Evolutionary conservation across 1,139 yeast genomes (phyloP), one percentile per base, ranked within the genome.

Genomic region (Debaryomyces fabryi): DNA sequence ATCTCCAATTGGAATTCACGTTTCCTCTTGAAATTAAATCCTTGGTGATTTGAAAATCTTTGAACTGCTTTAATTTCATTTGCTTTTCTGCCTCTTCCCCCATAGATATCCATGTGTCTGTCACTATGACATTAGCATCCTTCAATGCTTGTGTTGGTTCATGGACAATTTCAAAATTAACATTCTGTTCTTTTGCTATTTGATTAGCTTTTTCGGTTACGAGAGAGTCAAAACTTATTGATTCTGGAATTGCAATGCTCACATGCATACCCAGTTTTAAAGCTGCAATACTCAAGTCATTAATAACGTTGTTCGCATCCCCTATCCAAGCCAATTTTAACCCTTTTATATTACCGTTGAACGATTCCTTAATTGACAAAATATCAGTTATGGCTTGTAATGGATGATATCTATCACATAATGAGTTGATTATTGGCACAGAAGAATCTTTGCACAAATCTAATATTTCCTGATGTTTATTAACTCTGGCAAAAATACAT

Each of bases 21-120:
- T 79, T 75, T 6, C 79, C 76, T 16, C 58, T 62, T 9, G 59
- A 50, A 16, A 86, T 82, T 70, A 88, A 71, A 39, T 81, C 83
- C 18, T 71, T 63, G 33, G 88, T 83, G 49, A 90, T 82, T 69
- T 87, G 96, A 75, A 83, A 90, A 1, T 93, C 95, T 8, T 72
- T 74, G 62, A 90, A 90, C 66, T 87, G 89, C 61, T 82, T 73
- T 58, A 90, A 70, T 53, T 88, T 85, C 50, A 75, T 71, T 44
- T 66, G 74, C 55, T 81, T 85, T 63, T 89, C 90, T 12, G 77
- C 70, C 64, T 90, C 97, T 70, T 90, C 90, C 49, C 97, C 96
- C 97, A 90, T 90, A 2, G 96, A 89, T 29, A 90, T 81, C 81
- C 93, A 90, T 2, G 97, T 90, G 59, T 90, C 97, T 10, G 97